Percentiles rank a stretch among this genome's conserved stretches.
Evolutionary conservation across 768 basidiomycete genomes (phyloP).

Genomic region (Boletus insuetus): DNA sequence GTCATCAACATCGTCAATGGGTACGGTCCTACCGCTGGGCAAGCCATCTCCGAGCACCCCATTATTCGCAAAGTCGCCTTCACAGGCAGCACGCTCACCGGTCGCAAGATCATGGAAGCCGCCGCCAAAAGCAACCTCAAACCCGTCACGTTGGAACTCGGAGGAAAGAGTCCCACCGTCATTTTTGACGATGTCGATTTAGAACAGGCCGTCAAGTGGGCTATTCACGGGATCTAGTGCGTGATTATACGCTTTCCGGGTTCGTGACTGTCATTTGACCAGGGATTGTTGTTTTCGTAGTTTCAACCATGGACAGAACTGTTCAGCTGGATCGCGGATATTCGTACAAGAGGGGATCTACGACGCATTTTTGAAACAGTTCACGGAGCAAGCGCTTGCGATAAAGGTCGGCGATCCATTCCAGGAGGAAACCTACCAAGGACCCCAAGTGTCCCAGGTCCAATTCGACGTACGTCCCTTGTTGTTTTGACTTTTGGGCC

Average conservation of each 20-base stretch:
- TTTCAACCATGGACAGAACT: constrained; percentile 8
- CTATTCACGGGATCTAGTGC: constrained; percentile 8
- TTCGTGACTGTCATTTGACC: neutral
- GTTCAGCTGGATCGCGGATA: constrained; percentile 11
- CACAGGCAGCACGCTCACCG: constrained; percentile 10
- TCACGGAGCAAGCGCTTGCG: constrained; percentile 5
- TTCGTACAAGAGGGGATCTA: constrained; percentile 8
- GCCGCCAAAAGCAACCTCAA: constrained; percentile 12
- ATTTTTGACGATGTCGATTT: constrained; percentile 13
- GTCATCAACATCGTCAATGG: constrained; percentile 8
- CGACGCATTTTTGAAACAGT: constrained; percentile 1
- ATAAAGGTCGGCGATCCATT: constrained; percentile 7
- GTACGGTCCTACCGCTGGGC: constrained; percentile 6
- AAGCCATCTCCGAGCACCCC: constrained; percentile 10
- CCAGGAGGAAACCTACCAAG: constrained; percentile 1
- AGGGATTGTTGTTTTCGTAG: neutral
- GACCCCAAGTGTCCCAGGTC: constrained; percentile 9
- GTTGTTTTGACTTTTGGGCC: too few species aligned
- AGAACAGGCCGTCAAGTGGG: constrained; percentile 13
- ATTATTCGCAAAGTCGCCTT: constrained; percentile 7
- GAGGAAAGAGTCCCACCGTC: constrained; percentile 11
- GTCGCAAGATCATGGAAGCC: constrained; percentile 14
- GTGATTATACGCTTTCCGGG: neutral
- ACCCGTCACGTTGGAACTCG: constrained; percentile 9
- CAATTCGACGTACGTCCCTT: constrained; percentile 5